These are phyloP conservation scores for Staphylotrichum longicolle DNA, from an alignment of 495 filamentous ascomycete species.

Conservation along the genomic window DNA sequence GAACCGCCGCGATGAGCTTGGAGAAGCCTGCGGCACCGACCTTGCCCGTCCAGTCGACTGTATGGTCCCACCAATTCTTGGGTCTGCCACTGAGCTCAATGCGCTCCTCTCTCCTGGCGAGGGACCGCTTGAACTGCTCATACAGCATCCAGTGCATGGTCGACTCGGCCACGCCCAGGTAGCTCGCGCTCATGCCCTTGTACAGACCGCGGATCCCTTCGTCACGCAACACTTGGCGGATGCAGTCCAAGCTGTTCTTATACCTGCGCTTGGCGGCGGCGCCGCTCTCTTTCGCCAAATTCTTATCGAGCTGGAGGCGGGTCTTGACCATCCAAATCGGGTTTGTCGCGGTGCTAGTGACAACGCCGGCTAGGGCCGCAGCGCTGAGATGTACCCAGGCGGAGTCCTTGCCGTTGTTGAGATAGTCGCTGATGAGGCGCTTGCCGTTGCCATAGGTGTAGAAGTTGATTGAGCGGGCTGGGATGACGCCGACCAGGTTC, in stretches of 20 bases:
- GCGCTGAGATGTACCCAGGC: conserved; percentile 70
- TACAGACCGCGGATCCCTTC: conserved; percentile 80
- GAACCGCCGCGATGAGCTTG: conserved; percentile 73
- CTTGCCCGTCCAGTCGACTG: conserved; percentile 66
- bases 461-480: conserved; percentile 83
- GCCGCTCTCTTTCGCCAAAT: conserved; percentile 50
- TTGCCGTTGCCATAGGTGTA: conserved; percentile 89
- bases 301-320: conserved; percentile 79
- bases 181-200: conserved; percentile 82
- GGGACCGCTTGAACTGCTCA: conserved; percentile 71
- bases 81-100: conserved; percentile 52
- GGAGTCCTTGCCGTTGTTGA: conserved; percentile 64
- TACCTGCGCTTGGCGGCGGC: conserved; percentile 59
- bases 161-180: conserved; percentile 80
- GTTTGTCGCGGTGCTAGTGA: conserved; percentile 82
- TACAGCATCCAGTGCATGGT: conserved; percentile 87
- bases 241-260: conserved; percentile 78
- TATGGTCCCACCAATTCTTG: conserved; percentile 61
- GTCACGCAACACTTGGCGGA: conserved; percentile 67
- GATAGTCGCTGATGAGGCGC: conserved; percentile 62
- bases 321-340: conserved; percentile 95
- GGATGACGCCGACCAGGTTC: conserved; percentile 82
- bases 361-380: conserved; percentile 70
- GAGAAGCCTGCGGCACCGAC: conserved; percentile 74
- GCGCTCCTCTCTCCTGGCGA: conserved; percentile 57